These are phyloP conservation scores for Ormosia emarginata DNA, from an alignment of 306 rosid genomes.

Conservation along the genomic window DNA sequence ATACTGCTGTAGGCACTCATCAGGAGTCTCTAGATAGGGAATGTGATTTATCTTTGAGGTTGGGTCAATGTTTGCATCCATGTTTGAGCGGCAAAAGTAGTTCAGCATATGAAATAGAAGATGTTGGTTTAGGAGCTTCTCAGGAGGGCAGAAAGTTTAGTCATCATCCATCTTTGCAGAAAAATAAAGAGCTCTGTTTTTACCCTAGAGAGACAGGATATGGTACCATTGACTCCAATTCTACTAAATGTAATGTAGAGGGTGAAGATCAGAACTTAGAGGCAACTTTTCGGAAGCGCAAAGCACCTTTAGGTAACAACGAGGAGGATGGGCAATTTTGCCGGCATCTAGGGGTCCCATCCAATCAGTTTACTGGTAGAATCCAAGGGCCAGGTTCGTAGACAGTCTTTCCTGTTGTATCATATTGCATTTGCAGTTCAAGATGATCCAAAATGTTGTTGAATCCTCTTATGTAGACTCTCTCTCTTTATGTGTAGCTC, in stretches of 20 bases:
- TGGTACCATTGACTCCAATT: constrained; percentile 47
- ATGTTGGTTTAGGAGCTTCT: constrained; percentile 49
- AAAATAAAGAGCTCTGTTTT: constrained; percentile 53
- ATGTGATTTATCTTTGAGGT: constrained; percentile 80
- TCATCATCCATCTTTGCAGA: constrained; percentile 48
- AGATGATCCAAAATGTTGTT: constrained; percentile 44
- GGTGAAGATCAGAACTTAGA: constrained; percentile 54
- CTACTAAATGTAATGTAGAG: constrained; percentile 47
- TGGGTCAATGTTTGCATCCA: constrained; percentile 60
- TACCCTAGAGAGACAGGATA: constrained; percentile 52
- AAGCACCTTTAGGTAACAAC: constrained; percentile 53
- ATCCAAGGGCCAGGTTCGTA: constrained; percentile 72
- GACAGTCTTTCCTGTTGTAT: constrained; percentile 52
- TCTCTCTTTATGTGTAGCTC: constrained; percentile 50
- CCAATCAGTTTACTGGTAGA: constrained; percentile 55
- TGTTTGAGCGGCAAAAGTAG: constrained; percentile 43
- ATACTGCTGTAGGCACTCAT: constrained; percentile 32
- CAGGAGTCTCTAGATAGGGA: constrained; percentile 44
- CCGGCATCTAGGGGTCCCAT: constrained; percentile 67
- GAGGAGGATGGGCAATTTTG: constrained; percentile 79
- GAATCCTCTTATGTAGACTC: constrained; percentile 52
- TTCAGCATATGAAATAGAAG: constrained; percentile 49
- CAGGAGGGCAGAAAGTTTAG: constrained; percentile 45
- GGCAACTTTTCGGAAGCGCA: constrained; percentile 59
- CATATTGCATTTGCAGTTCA: constrained; percentile 42